phyloP scores from a whole-genome alignment of 164 flowering plant genomes.

The Saururus chinensis region DNA sequence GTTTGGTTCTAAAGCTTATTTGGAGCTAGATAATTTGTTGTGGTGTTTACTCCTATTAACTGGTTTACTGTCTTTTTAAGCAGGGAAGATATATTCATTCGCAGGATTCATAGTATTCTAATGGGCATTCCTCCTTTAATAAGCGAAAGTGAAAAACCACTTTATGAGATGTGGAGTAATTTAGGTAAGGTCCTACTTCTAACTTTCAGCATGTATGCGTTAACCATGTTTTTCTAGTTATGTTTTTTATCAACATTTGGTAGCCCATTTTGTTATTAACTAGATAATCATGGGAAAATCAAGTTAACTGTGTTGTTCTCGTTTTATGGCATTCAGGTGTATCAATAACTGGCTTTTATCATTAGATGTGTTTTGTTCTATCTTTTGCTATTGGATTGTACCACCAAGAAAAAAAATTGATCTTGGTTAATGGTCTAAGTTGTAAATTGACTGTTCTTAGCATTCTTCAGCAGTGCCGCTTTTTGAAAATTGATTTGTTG shows the following conservation, averaged over 20 bases:
- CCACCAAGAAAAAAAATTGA: too few relatives aligned
- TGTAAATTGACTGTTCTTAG: background rate
- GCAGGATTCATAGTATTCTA: slow-evolving; percentile 41
- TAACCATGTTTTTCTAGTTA: too few relatives aligned
- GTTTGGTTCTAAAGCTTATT: background rate
- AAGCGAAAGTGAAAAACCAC: slow-evolving; percentile 22
- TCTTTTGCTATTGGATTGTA: background rate
- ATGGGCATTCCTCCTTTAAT: slow-evolving; percentile 43
- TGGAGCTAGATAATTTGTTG: background rate
- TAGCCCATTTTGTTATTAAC: background rate
- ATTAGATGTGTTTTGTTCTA: background rate
- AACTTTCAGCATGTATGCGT: too few relatives aligned
- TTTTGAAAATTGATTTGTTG: background rate
- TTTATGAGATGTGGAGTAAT: slow-evolving; percentile 58
- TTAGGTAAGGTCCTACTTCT: slow-evolving; percentile 30
- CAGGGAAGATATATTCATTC: slow-evolving; percentile 37
- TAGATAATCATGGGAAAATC: too few relatives aligned
- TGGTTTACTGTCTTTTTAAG: slow-evolving; percentile 9
- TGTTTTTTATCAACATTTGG: too few relatives aligned
- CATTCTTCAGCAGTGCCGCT: background rate
- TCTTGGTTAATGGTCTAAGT: background rate
- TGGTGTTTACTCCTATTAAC: background rate
- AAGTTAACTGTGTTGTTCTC: too few relatives aligned
- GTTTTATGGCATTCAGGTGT: too few relatives aligned
- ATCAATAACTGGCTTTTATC: too few relatives aligned